A percentile compares a stretch with the other conserved stretches of the same genome.
phyloP scores from a whole-genome alignment of 2,329 filamentous ascomycete genomes.

The Knufia petricola region DNA sequence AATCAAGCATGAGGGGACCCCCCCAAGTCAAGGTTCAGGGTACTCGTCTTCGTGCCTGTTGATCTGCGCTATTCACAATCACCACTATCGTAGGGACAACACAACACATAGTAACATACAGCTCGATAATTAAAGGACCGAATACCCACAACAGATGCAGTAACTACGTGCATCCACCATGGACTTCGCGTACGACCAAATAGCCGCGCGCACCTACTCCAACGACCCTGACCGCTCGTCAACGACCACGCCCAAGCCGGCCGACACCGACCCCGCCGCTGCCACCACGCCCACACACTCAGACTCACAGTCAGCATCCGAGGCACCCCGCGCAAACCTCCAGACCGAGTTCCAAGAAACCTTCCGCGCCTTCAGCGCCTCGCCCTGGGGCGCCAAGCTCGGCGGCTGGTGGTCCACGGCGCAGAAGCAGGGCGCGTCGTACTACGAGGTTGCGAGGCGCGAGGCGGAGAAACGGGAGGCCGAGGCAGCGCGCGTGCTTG shows the following conservation, averaged over 20 bases:
- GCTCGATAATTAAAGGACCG: no score
- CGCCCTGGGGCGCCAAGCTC: constrained; percentile 80
- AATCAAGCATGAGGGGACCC: no score
- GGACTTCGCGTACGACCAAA: constrained; percentile 97
- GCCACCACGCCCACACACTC: constrained; percentile 19
- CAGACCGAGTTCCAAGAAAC: constrained; percentile 89
- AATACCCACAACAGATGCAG: background rate
- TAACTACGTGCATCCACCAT: constrained; percentile 41
- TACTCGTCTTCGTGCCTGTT: no score
- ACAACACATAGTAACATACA: no score
- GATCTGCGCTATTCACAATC: no score
- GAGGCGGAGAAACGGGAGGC: constrained; percentile 70
- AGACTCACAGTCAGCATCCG: constrained; percentile 21
- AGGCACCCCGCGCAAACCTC: constrained; percentile 44
- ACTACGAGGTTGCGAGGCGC: constrained; percentile 72
- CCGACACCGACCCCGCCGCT: constrained; percentile 35
- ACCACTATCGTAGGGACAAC: no score
- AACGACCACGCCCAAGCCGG: constrained; percentile 17
- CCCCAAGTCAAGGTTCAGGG: no score
- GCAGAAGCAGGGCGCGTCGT: constrained; percentile 88
- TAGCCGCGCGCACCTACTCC: constrained; percentile 69
- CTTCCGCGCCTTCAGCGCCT: constrained; percentile 84
- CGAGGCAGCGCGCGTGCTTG: constrained; percentile 73
- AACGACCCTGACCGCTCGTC: constrained; percentile 40
- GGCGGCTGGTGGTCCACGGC: constrained; percentile 84